These are phyloP conservation scores for Yamadazyma songkhlaensis DNA, from an alignment of 1,139 yeast genomes.

Conservation along the genomic window DNA sequence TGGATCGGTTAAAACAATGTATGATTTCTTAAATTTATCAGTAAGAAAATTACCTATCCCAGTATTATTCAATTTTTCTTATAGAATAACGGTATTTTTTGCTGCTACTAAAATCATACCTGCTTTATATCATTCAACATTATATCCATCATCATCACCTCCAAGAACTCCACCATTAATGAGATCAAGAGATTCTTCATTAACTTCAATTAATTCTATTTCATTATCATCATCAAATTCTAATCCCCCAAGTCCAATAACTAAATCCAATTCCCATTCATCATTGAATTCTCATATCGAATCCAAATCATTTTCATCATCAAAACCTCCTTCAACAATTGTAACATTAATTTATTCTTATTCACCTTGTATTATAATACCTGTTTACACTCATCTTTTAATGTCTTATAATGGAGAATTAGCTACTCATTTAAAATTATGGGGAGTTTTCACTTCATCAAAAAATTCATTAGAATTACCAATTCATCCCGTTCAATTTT, in stretches of 20 bases:
- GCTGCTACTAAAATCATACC: conserved; percentile 96
- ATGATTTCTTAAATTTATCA: conserved; percentile 68
- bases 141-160: conserved; percentile 34
- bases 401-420: conserved; percentile 84
- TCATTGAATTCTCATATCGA: conserved; percentile 3
- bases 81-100: conserved; percentile 82
- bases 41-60: conserved; percentile 78
- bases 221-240: conserved; percentile 10
- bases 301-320: conserved; percentile 10
- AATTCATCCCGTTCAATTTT: conserved; percentile 84
- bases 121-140: conserved; percentile 49
- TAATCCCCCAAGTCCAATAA: background rate
- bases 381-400: conserved; percentile 91
- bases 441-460: conserved; percentile 48
- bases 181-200: conserved; percentile 16
- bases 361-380: conserved; percentile 90
- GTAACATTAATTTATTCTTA: conserved; percentile 74
- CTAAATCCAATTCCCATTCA: background rate
- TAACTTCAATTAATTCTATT: conserved; percentile 12
- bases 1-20: conserved; percentile 59
- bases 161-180: conserved; percentile 25
- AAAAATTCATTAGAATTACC: conserved; percentile 26
- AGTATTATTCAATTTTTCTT: conserved; percentile 74
- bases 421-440: conserved; percentile 53
- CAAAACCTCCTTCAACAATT: conserved; percentile 39